Base-by-base conservation (phyloP, 2,329 filamentous ascomycete genomes). In the Ceratocystis cacaofunesta region DNA sequence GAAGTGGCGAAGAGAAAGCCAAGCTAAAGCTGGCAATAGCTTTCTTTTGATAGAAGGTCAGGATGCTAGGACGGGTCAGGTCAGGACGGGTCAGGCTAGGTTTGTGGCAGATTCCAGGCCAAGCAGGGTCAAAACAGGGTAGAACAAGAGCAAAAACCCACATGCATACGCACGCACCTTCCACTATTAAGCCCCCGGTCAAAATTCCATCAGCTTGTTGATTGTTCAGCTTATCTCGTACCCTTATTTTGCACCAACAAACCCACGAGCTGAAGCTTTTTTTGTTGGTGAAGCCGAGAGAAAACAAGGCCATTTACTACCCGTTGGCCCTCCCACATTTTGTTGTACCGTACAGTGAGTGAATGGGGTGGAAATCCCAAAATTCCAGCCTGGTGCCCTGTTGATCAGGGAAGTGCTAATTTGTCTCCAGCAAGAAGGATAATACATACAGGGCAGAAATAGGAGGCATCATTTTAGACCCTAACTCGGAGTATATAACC, bases 1-100 rank as follows among this genome's bases (percentile, higher is more conserved):
- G 55, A 36, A 58, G 48, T 58, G 12, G 55, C 55, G 30, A 30
- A 58, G 55, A 36, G 19, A 58, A 58, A 36, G 55, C 36, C 17
- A 32, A 58, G 55, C 55, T 58, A 30, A 58, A 58, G 28, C 55
- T 58, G 55, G 55, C 55, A 58, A 58, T 58, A 58, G 55, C 55
- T 36, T 28, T 52, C 8, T 52, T 52, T 25, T 52, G 48, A 41
- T 41, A 15, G 32, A 15, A 41, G 36, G 36, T 41, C 36, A 41
- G 36, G 36, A 41, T 41, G 36, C 36, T 41, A 15, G 36, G 36
- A 41, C 36, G 10, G 32, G 32, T 28, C 28, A 28, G 5, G 28
- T 28, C 28, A 28, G 28, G 3, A 41, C 3, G 12, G 36, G 36
- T 41, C 10, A 41, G 36, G 10, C 36, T 12, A 41, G 36, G 36